Base-by-base conservation (phyloP, 2,329 filamentous ascomycete genomes). In the Phaeosphaeriaceae sp. region DNA sequence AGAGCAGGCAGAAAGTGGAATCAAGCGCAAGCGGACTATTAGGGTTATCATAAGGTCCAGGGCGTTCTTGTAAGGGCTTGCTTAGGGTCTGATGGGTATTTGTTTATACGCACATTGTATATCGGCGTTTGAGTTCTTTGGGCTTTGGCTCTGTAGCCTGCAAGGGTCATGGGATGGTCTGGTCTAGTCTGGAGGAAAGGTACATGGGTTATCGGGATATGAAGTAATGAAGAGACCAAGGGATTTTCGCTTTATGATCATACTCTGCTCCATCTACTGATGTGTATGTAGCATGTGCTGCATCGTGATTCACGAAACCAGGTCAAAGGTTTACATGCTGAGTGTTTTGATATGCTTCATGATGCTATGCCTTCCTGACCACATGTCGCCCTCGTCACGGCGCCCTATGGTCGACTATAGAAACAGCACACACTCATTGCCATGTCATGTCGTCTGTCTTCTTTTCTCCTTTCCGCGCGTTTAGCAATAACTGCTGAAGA, bases 31-130 rank as follows among this genome's bases (percentile, higher is more conserved):
- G 54, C 59, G 68, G 53, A 74, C 71, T 55, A 68, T 76, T 40
- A 60, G 71, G 51, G 66, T 74, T 41, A 58, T 75, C 51, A 75
- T 76, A n/a, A 45, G 72, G 64, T 73, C 69, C 13, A 67, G 73
- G 71, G 73, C 73, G 67, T 76, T 76, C 61, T 61, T 76, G 58
- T 75, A 53, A n/a, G n/a, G 42, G 51, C 25, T 31, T 31, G 6
- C 11, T 11, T 11, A 36, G 13, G 31, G 6, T 15, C 31, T 36
- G 9, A n/a, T 36, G 7, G 31, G 7, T 40, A 42, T 10, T 40
- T 21, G 11, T 10, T 19, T 40, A 11, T 1, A 13, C 31, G 48
- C 13, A 20, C n/a, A n/a, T 40, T 50, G 25, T 50, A 40, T 24
- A 49, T 48, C 36, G 41, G n/a, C 20, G 41, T 44, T 17, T 19